Base-by-base conservation (phyloP, 345 rosid species). In the Mercurialis annua region DNA sequence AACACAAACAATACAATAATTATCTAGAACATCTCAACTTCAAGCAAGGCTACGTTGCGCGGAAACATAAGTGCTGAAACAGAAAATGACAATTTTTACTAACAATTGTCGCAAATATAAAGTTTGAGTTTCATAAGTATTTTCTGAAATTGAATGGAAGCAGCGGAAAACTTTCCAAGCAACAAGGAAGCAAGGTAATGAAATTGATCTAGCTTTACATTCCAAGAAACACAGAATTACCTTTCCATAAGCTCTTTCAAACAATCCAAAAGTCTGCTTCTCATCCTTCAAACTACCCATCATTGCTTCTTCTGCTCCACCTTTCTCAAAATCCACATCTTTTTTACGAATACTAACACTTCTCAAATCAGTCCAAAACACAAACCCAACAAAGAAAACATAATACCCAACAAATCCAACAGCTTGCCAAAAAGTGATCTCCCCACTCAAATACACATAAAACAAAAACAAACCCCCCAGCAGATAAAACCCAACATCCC, bases 361-460 rank as follows among this genome's bases (percentile, higher is more conserved):
- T 24, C 92, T 90, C 56, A 84, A 85, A 82, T 94, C 99, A 88
- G 86, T 94, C 95, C 95, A 94, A 50, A 94, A 90, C 58, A 94
- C 99, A 62, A 94, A 77, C 20, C 89, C 91, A 47, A 93, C 96
- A 49, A 93, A 93, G 76, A 93, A 93, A 34, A 83, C 49, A 62
- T 90, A 93, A 71, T 89, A 89, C 64, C 86, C 92, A 43, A 90
- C 94, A 68, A 90, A 90, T 16, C 92, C 96, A 61, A 84, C 66
- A 21, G 99, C 92, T 77, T 94, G 99, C 96, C 99, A 91, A 54
- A 91, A 76, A 33, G 84, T 89, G 10, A 91, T 94, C 86, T 94
- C 98, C 17, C 97, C 97, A 74, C 99, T 94, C 90, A 91, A 72
- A 64, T 90, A 94, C 15, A 94, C 95, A 81, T 77, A 87, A 73